These are phyloP conservation scores for Fusarium virguliforme DNA, from an alignment of 2,329 filamentous ascomycete species.

Conservation along the genomic window DNA sequence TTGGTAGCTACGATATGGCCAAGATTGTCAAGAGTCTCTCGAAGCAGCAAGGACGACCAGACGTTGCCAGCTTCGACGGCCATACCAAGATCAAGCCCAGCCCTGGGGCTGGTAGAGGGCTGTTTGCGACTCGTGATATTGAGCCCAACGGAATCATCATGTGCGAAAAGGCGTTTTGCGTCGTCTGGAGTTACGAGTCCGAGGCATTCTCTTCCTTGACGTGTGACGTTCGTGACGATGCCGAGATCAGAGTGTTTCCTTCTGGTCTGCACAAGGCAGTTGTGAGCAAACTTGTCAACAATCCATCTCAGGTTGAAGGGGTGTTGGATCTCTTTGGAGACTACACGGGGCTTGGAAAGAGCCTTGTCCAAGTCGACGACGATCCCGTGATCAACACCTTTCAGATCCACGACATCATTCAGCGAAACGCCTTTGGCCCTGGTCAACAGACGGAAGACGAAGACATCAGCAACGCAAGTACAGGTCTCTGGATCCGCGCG, in stretches of 20 bases:
- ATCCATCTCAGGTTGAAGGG: conserved; percentile 46
- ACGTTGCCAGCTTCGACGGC: conserved; percentile 51
- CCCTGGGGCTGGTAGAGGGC: conserved; percentile 53
- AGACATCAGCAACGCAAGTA: conserved; percentile 53
- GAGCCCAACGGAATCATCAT: conserved; percentile 53
- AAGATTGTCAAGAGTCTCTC: conserved; percentile 47
- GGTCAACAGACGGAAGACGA: conserved; percentile 51
- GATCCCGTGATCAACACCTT: conserved; percentile 52
- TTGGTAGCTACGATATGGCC: conserved; percentile 45
- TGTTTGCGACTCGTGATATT: conserved; percentile 56
- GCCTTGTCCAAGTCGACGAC: conserved; percentile 47
- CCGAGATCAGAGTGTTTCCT: conserved; percentile 51
- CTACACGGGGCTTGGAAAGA: conserved; percentile 45
- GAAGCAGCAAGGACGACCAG: conserved; percentile 50
- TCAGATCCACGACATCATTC: conserved; percentile 55
- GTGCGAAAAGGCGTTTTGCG: conserved; percentile 57
- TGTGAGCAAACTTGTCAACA: conserved; percentile 49
- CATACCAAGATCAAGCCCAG: conserved; percentile 51
- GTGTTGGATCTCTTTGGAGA: conserved; percentile 50
- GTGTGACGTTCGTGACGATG: conserved; percentile 53
- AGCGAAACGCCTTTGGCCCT: conserved; percentile 55
- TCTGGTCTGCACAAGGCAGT: conserved; percentile 53
- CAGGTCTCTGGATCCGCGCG: conserved; percentile 59
- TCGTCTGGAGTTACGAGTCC: conserved; percentile 53
- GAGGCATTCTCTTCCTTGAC: conserved; percentile 53